These are phyloP conservation scores for Crithidia expoeki DNA, from an alignment of 208 protist genomes.

Conservation along the genomic window DNA sequence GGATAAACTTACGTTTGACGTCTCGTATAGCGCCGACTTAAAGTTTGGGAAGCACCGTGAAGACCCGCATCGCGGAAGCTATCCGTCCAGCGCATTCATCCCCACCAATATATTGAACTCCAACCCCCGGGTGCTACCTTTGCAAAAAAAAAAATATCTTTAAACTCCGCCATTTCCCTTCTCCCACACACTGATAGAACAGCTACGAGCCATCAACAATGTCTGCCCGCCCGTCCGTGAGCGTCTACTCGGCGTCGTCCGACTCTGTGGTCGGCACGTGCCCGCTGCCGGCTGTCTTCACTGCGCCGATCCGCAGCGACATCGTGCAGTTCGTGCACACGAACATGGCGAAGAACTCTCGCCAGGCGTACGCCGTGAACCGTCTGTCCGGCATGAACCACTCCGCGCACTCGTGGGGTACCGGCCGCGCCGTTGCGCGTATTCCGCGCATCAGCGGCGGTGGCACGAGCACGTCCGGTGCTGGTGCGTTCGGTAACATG, in stretches of 20 bases:
- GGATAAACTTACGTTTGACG: no score
- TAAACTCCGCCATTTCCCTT: no score
- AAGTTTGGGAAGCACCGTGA: no score
- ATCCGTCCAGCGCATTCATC: no score
- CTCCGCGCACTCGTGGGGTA: slow-evolving; percentile 99
- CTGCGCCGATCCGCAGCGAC: slow-evolving; percentile 84
- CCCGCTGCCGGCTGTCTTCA: slow-evolving; percentile 84
- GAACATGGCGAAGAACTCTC: slow-evolving; percentile 97
- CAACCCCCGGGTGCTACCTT: background rate
- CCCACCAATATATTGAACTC: no score
- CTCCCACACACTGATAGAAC: slow-evolving; percentile 1
- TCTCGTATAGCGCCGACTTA: no score
- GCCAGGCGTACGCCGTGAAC: slow-evolving; percentile 97
- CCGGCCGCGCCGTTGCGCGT: slow-evolving; percentile 99
- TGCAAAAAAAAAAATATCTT: background rate
- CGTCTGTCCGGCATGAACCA: slow-evolving; percentile 95
- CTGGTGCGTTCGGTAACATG: slow-evolving; percentile 99
- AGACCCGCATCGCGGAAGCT: no score
- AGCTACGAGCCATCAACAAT: slow-evolving; percentile 42
- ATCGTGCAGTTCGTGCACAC: slow-evolving; percentile 96
- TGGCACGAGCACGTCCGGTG: slow-evolving; percentile 97
- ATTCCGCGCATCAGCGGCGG: slow-evolving; percentile 99
- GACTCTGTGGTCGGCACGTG: slow-evolving; percentile 75
- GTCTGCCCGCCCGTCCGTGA: slow-evolving; percentile 85
- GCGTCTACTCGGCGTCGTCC: slow-evolving; percentile 85